Evolutionary conservation across 108 stramenopile species (phyloP), one percentile per base, ranked within the genome.

Genomic region (Conticribra guillardii): DNA sequence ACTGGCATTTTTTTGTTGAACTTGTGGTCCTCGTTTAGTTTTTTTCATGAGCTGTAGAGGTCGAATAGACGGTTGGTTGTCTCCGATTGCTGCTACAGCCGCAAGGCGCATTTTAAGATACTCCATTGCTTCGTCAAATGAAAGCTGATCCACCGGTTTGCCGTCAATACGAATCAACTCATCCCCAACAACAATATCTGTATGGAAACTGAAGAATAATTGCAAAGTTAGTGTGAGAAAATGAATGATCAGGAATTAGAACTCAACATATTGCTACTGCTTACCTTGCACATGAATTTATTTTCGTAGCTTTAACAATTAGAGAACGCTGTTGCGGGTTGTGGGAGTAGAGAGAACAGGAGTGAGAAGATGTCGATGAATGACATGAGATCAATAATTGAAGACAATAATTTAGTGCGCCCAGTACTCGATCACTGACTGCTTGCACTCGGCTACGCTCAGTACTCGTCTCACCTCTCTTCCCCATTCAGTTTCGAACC

Each of bases 401-500:
- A n/a, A n/a, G n/a, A n/a, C n/a, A n/a, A n/a, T n/a, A n/a, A n/a
- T n/a, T n/a, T n/a, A n/a, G n/a, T n/a, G n/a, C n/a, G n/a, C n/a
- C n/a, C n/a, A n/a, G n/a, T n/a, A n/a, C n/a, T n/a, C n/a, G n/a
- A n/a, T n/a, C n/a, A n/a, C n/a, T n/a, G n/a, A n/a, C n/a, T n/a
- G n/a, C n/a, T n/a, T n/a, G n/a, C n/a, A n/a, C n/a, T n/a, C n/a
- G n/a, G n/a, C n/a, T n/a, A n/a, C n/a, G n/a, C n/a, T n/a, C n/a
- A n/a, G n/a, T n/a, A n/a, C n/a, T n/a, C n/a, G n/a, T n/a, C n/a
- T n/a, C n/a, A n/a, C n/a, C 24, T 92, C 89, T 66, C 82, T 86
- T 15, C 69, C 71, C 52, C 84, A 96, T 33, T 96, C 96, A 19
- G 96, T 97, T 85, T 98, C 97, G 69, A 98, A 96, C 84, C 87